Evolutionary conservation across 371 early-diverging fungal species (phyloP).

Genomic region (Sporodiniella umbellata): DNA sequence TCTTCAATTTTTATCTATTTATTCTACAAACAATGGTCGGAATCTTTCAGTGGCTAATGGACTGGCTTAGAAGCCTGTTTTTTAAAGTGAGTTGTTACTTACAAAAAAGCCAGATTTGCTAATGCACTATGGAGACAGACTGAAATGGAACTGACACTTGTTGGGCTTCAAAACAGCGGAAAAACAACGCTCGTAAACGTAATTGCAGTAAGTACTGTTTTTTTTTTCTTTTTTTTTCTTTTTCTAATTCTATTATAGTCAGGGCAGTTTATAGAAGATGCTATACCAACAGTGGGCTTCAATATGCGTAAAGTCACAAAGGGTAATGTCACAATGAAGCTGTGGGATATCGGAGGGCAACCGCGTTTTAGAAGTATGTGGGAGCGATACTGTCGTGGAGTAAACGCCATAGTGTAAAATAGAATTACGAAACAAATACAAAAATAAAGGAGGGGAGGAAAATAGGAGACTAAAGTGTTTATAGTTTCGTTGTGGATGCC

Average conservation of each 20-base stretch:
- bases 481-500: slow-evolving; percentile 95
- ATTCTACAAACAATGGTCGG: slow-evolving; percentile 50
- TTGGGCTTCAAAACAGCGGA: slow-evolving; percentile 97
- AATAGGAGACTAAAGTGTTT: too few species aligned
- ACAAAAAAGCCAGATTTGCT: not conserved
- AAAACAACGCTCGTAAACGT: slow-evolving; percentile 98
- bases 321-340: slow-evolving; percentile 94
- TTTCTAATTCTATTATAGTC: slow-evolving; percentile 48
- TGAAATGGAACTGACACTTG: slow-evolving; percentile 70
- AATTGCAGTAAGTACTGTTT: slow-evolving; percentile 90
- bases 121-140: not conserved
- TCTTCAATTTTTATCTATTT: not conserved
- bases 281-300: slow-evolving; percentile 98
- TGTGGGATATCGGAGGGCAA: slow-evolving; percentile 99
- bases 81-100: slow-evolving; percentile 68
- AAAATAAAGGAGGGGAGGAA: too few species aligned
- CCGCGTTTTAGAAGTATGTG: slow-evolving; percentile 97
- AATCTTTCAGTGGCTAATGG: slow-evolving; percentile 69
- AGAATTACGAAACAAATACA: not conserved
- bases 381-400: slow-evolving; percentile 95
- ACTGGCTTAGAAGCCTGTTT: slow-evolving; percentile 93
- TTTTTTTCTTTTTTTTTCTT: not conserved
- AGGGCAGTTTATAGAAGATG: slow-evolving; percentile 93
- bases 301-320: slow-evolving; percentile 96
- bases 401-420: slow-evolving; percentile 95